Conservation (phyloP, 169 alveolate genomes). For the Ichthyophthirius multifiliis region DNA sequence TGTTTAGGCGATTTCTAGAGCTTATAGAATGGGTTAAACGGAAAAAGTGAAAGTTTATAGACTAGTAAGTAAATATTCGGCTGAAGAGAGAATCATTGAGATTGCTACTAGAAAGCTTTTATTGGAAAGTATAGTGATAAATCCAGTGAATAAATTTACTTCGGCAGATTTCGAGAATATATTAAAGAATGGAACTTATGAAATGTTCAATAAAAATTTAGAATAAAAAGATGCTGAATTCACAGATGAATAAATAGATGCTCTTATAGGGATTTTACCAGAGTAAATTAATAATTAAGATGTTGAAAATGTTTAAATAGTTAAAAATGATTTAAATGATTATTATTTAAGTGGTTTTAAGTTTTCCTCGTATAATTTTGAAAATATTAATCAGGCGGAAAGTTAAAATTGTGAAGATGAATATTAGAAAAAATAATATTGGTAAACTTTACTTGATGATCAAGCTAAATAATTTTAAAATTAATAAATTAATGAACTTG, state of each 20-base stretch:
- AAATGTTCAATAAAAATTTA: conserved; percentile 43
- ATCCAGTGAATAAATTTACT: conserved; percentile 19
- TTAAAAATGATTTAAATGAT: conserved; percentile 28
- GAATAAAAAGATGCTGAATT: conserved; percentile 38
- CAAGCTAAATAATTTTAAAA: conserved; percentile 21
- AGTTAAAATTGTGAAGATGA: conserved; percentile 7
- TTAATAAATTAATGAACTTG: conserved; percentile 14
- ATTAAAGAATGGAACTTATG: conserved; percentile 46
- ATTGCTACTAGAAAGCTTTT: conserved; percentile 50
- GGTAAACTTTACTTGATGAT: conserved; percentile 42
- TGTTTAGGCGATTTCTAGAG: conserved; percentile 62
- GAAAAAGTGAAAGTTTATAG: conserved; percentile 55
- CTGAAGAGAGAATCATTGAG: conserved; percentile 61
- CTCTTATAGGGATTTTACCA: conserved; percentile 17
- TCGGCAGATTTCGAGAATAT: conserved; percentile 43
- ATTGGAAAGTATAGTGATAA: conserved; percentile 27
- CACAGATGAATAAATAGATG: conserved; percentile 41
- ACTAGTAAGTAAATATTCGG: conserved; percentile 54
- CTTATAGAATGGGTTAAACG: conserved; percentile 64
- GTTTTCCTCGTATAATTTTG: conserved; percentile 32
- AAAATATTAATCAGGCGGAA: conserved; percentile 10
- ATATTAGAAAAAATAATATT: conserved; percentile 23
- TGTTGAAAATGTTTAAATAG: conserved; percentile 4
- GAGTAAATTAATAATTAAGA: conserved; percentile 18
- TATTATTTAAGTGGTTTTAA: conserved; percentile 46